Percentiles rank a stretch among this genome's conserved stretches.
Conservation (phyloP, 2,329 filamentous ascomycete genomes). For the Endocalyx cinctus region DNA sequence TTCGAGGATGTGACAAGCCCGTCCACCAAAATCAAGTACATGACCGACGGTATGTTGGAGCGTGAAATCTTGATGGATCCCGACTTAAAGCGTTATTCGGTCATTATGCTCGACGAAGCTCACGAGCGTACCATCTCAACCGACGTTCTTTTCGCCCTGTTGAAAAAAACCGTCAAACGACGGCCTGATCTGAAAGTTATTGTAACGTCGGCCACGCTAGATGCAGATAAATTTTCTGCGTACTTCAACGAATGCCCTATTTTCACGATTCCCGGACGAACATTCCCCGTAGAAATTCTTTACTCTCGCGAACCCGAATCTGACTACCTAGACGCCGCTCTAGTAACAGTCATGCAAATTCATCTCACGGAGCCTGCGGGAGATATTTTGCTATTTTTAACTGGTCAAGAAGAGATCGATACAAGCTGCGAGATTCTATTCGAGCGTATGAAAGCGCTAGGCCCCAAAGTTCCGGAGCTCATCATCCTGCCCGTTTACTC, state of each 20-base stretch:
- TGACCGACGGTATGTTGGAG: constrained; percentile 98
- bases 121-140: constrained; percentile 97
- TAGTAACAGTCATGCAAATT: constrained; percentile 98
- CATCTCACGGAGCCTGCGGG: constrained; percentile 88
- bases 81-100: constrained; percentile 82
- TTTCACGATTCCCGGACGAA: constrained; percentile 91
- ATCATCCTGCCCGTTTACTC: constrained; percentile 96
- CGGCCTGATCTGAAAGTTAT: constrained; percentile 89
- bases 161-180: constrained; percentile 88
- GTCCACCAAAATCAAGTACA: constrained; percentile 94
- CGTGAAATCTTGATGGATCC: constrained; percentile 92
- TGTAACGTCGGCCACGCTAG: constrained; percentile 91
- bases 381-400: constrained; percentile 95
- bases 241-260: constrained; percentile 97
- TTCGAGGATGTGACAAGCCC: constrained; percentile 92
- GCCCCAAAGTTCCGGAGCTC: constrained; percentile 84
- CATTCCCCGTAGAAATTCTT: constrained; percentile 92
- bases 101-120: constrained; percentile 97
- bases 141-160: constrained; percentile 86
- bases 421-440: constrained; percentile 87
- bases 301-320: constrained; percentile 93
- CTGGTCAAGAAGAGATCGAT: constrained; percentile 96
- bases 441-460: constrained; percentile 94
- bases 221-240: constrained; percentile 94
- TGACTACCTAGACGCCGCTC: constrained; percentile 87